Percentiles rank a stretch among this genome's conserved stretches.
Evolutionary conservation across 1,284 basidiomycete genomes (phyloP).

Genomic region (Agroathelia rolfsii): DNA sequence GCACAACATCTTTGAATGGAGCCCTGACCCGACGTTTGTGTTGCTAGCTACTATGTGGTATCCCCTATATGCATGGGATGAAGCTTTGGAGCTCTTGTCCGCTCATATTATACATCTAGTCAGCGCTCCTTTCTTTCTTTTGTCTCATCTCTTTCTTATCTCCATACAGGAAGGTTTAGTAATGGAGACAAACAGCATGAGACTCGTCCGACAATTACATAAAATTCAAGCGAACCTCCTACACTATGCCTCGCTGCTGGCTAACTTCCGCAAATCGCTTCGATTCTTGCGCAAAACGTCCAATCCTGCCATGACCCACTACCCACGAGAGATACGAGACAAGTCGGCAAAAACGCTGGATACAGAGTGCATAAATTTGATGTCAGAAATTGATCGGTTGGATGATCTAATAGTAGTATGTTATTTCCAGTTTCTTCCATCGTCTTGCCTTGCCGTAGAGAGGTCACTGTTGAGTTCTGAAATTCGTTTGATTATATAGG

Average conservation of each 20-base stretch:
- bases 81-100: conserved; percentile 36
- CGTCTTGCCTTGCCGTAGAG: no score
- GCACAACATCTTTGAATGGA: conserved; percentile 33
- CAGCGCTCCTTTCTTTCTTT: no score
- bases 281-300: conserved; percentile 32
- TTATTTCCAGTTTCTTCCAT: no score
- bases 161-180: conserved; percentile 30
- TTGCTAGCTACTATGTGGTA: conserved; percentile 44
- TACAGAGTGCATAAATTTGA: no score
- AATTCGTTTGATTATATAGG: no score
- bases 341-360: no score
- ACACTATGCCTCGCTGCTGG: conserved; percentile 38
- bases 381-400: no score
- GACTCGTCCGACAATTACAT: conserved; percentile 38
- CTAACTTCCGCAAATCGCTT: conserved; percentile 40
- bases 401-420: no score
- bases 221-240: conserved; percentile 43
- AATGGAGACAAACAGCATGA: conserved; percentile 26
- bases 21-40: conserved; percentile 40
- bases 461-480: no score
- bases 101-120: conserved; percentile 36
- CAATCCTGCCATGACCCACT: conserved; percentile 29
- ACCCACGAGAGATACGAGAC: not conserved
- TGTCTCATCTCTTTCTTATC: not conserved
- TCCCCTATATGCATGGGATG: conserved; percentile 47